A percentile compares a stretch with the other conserved stretches of the same genome.
Evolutionary conservation across 2,329 filamentous ascomycete species (phyloP).

Genomic region (Gliomastix tumulicola): DNA sequence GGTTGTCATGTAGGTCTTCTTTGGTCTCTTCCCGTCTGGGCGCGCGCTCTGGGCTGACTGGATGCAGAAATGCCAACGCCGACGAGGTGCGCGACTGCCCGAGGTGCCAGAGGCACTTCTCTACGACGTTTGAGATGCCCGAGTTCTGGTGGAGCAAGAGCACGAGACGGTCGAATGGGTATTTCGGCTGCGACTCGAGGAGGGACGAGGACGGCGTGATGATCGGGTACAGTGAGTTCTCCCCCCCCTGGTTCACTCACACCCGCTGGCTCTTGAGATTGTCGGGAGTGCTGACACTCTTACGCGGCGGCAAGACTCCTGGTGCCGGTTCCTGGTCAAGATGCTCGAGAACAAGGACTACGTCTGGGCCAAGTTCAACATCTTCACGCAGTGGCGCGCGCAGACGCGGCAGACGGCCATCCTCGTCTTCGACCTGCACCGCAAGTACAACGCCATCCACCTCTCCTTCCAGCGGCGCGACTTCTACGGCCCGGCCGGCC

Average conservation of each 20-base stretch:
- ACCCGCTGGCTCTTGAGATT: too few species aligned
- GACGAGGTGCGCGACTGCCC: too few species aligned
- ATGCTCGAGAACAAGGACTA: conserved; percentile 13
- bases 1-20: too few species aligned
- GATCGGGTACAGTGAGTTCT: conserved; percentile 11
- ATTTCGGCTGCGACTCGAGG: conserved; percentile 23
- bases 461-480: not conserved
- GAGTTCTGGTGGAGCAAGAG: conserved; percentile 26
- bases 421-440: conserved; percentile 26
- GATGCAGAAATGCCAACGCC: too few species aligned
- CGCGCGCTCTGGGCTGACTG: too few species aligned
- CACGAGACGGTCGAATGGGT: conserved; percentile 26
- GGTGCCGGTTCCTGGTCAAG: conserved; percentile 23
- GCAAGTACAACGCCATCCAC: too few species aligned
- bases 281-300: too few species aligned
- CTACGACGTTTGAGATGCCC: conserved; percentile 21
- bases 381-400: conserved; percentile 17
- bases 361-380: conserved; percentile 25
- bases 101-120: too few species aligned
- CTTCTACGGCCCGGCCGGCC: too few species aligned
- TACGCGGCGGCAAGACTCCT: conserved; percentile 18
- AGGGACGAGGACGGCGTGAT: conserved; percentile 5
- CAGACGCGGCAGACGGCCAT: conserved; percentile 14
- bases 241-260: not conserved
- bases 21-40: too few species aligned